Evolutionary conservation across 306 rosid genomes (phyloP).

Genomic region (Dryas alaskensis): DNA sequence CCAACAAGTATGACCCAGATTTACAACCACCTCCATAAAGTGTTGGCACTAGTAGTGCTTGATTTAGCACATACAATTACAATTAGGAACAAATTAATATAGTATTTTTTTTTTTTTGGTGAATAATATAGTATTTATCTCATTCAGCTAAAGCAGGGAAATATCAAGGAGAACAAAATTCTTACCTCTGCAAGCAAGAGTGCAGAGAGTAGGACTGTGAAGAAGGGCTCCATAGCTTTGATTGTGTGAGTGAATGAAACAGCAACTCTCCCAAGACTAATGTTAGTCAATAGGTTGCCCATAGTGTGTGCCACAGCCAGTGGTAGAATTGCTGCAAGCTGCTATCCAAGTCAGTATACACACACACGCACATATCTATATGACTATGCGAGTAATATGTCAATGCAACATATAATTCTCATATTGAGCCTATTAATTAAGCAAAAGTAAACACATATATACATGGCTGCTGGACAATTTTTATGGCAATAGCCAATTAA

Average conservation of each 20-base stretch:
- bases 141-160: neutral
- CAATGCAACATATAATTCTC: no score
- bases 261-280: constrained; percentile 66
- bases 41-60: neutral
- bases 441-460: neutral
- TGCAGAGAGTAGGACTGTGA: constrained; percentile 62
- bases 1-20: neutral
- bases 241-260: constrained; percentile 88
- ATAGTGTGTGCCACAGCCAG: constrained; percentile 63
- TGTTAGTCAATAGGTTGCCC: constrained; percentile 70
- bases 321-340: constrained; percentile 57
- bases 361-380: neutral
- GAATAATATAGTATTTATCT: neutral
- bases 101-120: neutral
- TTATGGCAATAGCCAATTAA: neutral
- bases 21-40: neutral
- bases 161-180: neutral
- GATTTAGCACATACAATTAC: neutral
- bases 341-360: neutral
- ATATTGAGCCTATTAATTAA: neutral
- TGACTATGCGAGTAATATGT: no score
- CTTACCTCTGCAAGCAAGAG: constrained; percentile 65
- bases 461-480: neutral
- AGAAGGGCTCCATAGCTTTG: constrained; percentile 79
- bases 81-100: neutral